phyloP scores from a whole-genome alignment of 345 rosid genomes.

The Moricandia moricandioides region DNA sequence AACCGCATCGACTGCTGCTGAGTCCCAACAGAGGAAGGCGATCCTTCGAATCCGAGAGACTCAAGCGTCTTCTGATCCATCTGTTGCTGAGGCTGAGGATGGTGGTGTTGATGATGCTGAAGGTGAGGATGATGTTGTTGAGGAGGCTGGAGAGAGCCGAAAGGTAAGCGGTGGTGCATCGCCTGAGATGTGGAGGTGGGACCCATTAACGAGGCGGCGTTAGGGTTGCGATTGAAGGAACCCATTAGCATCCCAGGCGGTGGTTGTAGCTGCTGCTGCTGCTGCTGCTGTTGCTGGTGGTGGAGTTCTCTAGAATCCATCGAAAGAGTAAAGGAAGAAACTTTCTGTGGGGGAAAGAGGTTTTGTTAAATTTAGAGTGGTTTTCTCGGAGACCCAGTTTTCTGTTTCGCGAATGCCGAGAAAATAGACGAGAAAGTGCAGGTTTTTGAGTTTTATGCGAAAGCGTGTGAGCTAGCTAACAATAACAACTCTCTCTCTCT shows the following conservation, averaged over 20 bases:
- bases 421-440: slow-evolving; percentile 41
- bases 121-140: slow-evolving; percentile 20
- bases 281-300: not conserved
- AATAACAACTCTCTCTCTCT: slow-evolving; percentile 26
- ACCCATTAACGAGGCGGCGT: slow-evolving; percentile 33
- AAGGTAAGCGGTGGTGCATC: slow-evolving; percentile 30
- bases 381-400: not conserved
- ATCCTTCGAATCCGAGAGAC: slow-evolving; percentile 60
- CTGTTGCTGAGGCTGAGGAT: slow-evolving; percentile 32
- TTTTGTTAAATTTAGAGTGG: slow-evolving; percentile 2
- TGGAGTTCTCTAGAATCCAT: slow-evolving; percentile 63
- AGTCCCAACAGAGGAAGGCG: slow-evolving; percentile 40
- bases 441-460: slow-evolving; percentile 42
- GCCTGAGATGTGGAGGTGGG: slow-evolving; percentile 36
- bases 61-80: slow-evolving; percentile 44
- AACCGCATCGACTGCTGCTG: slow-evolving; percentile 36
- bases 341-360: not conserved
- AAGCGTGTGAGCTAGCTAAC: slow-evolving; percentile 43
- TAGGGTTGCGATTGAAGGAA: slow-evolving; percentile 38
- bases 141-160: slow-evolving; percentile 15
- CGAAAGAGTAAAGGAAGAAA: not conserved
- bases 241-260: slow-evolving; percentile 43
- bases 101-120: slow-evolving; percentile 4
- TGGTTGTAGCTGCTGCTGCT: slow-evolving; percentile 16
- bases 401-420: slow-evolving; percentile 37